Conservation (phyloP, 768 basidiomycete species). For the Crassisporium funariophilum region DNA sequence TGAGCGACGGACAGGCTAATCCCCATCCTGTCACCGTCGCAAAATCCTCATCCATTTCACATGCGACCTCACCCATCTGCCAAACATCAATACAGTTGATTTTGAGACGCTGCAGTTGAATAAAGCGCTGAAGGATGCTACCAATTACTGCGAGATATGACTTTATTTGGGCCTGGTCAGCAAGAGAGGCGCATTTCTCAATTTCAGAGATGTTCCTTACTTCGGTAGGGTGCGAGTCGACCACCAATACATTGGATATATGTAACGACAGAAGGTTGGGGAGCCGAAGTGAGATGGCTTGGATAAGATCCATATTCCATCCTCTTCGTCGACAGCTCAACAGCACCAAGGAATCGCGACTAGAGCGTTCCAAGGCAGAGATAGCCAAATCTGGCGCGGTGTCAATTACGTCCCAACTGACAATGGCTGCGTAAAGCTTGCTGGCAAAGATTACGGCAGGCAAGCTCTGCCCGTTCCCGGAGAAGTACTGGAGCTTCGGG, state of each 20-base stretch:
- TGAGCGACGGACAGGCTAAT: constrained; percentile 34
- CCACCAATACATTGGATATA: constrained; percentile 38
- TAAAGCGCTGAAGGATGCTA: constrained; percentile 30
- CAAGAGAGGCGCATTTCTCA: not conserved
- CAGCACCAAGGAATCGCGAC: constrained; percentile 33
- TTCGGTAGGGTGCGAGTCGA: constrained; percentile 31
- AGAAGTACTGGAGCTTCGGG: constrained; percentile 37
- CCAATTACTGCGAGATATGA: constrained; percentile 31
- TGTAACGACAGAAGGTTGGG: constrained; percentile 36
- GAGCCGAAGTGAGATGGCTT: constrained; percentile 32
- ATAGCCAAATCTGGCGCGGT: constrained; percentile 32
- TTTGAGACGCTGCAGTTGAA: constrained; percentile 31
- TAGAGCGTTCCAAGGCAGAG: constrained; percentile 31
- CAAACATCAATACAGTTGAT: constrained; percentile 36
- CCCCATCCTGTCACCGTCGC: constrained; percentile 40
- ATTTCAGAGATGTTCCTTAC: constrained; percentile 19
- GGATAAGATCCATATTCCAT: constrained; percentile 42
- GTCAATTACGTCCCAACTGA: constrained; percentile 37
- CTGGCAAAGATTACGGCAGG: constrained; percentile 27
- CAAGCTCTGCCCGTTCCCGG: constrained; percentile 36
- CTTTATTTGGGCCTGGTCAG: too few relatives aligned
- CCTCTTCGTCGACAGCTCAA: constrained; percentile 38
- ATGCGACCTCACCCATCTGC: constrained; percentile 28
- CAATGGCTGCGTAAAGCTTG: constrained; percentile 36
- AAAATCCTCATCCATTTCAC: constrained; percentile 36